These are phyloP conservation scores for Syzygium oleosum DNA, from an alignment of 345 rosid species.

Conservation along the genomic window DNA sequence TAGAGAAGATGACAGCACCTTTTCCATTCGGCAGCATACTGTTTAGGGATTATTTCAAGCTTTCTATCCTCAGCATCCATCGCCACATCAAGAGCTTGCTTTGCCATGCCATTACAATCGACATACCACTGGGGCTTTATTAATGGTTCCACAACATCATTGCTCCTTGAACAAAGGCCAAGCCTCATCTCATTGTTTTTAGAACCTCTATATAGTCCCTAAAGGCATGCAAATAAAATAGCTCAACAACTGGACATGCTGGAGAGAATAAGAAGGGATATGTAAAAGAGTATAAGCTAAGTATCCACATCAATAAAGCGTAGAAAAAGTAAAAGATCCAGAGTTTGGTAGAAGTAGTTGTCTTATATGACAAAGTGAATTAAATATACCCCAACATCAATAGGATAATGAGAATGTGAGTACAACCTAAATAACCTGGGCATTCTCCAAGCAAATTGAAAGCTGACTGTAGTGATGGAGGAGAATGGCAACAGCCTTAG, in stretches of 20 bases:
- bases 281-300: neutral
- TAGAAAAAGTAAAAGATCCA: neutral
- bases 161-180: slow-evolving; percentile 76
- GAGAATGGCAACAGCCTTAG: neutral
- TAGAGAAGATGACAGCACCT: slow-evolving; percentile 35
- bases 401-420: neutral
- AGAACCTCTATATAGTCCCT: slow-evolving; percentile 78
- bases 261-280: neutral
- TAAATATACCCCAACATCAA: neutral
- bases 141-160: slow-evolving; percentile 83
- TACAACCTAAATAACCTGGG: neutral
- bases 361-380: neutral
- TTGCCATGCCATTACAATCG: slow-evolving; percentile 56
- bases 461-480: neutral
- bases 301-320: neutral
- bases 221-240: neutral
- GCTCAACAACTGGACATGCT: neutral
- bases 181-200: slow-evolving; percentile 87
- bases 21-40: slow-evolving; percentile 87
- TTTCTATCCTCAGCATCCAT: slow-evolving; percentile 39
- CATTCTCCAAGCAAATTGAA: neutral
- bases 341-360: neutral
- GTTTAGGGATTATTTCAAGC: slow-evolving; percentile 82
- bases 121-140: slow-evolving; percentile 97
- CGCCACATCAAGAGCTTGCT: slow-evolving; percentile 76